A percentile compares a stretch with the other conserved stretches of the same genome.
These are phyloP conservation scores for Boletus barrowsii DNA, from an alignment of 768 basidiomycete genomes.

Conservation along the genomic window DNA sequence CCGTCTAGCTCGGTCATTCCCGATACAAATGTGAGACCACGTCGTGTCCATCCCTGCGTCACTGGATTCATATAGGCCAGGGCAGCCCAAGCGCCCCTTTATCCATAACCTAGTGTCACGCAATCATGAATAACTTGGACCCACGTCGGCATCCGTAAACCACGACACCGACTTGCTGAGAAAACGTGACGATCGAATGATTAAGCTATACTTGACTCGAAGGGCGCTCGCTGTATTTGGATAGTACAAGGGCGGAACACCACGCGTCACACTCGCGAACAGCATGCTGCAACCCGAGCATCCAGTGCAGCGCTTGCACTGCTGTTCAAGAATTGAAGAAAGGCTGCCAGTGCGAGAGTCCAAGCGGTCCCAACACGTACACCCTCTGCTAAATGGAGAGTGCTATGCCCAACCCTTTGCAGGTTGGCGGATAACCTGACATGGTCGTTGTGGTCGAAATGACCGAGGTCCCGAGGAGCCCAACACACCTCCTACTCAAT, in stretches of 20 bases:
- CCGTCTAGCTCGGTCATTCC: constrained; percentile 8
- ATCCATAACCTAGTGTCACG: background rate
- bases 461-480: constrained; percentile 16
- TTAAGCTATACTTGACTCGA: too few species aligned
- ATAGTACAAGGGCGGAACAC: too few species aligned
- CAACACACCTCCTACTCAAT: background rate
- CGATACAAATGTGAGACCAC: background rate
- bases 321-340: too few species aligned
- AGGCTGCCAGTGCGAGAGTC: too few species aligned
- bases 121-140: background rate
- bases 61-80: constrained; percentile 10
- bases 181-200: too few species aligned
- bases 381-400: background rate
- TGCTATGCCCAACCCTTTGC: background rate
- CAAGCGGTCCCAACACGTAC: background rate
- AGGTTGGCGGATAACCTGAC: background rate
- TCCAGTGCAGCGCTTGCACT: too few species aligned
- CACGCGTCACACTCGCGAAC: too few species aligned
- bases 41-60: background rate
- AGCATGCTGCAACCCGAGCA: too few species aligned
- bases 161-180: too few species aligned
- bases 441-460: background rate
- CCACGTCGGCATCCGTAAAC: background rate
- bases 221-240: too few species aligned
- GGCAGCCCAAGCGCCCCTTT: background rate